Base-by-base conservation (phyloP, 2,329 filamentous ascomycete species). In the Dendryphion nanum region DNA sequence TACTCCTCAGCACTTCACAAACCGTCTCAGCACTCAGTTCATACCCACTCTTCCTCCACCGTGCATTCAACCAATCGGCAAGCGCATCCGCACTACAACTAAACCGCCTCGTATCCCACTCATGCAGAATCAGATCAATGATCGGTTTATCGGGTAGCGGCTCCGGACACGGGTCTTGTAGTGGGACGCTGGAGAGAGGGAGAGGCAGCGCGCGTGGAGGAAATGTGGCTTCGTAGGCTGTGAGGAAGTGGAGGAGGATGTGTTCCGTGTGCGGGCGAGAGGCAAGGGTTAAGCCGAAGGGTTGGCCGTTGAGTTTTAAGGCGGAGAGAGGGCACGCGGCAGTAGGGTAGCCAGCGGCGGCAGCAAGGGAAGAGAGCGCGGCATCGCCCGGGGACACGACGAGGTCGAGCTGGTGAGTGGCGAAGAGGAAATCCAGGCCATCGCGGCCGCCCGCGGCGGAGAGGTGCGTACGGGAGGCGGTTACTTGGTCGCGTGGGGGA, bases 41-140 rank as follows among this genome's bases (percentile, higher is more conserved):
- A 38, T 63, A 63, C 32, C 61, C 61, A 29, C 54, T 62, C 51
- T 61, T 64, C 33, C 45, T 48, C 60, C 60, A 64, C 18, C 60
- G 16, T 17, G 50, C 49, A 46, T 64, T 64, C 30, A 64, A 42
- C 59, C 60, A 63, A 44, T 57, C 55, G 2, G 60, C 55, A 32
- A 64, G 39, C 31, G 60, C 58, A 53, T 64, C 60, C 7, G 53
- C 53, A 6, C 44, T 52, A 30, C 57, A 62, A 26, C 53, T 59
- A 33, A 60, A 64, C 20, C 50, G 20, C 10, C 58, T 30, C 34
- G 55, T 61, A 35, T 64, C 59, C 60, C 60, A 64, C 37, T 63
- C 59, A 15, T 62, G 48, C 28, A 63, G 23, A 17, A 64, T 63
- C 6, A 64, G 38, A 19, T 63, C 57, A 6, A 63, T 40, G 20